Base-by-base conservation (phyloP, 208 protist species). In the Leptomonas seymouri region DNA sequence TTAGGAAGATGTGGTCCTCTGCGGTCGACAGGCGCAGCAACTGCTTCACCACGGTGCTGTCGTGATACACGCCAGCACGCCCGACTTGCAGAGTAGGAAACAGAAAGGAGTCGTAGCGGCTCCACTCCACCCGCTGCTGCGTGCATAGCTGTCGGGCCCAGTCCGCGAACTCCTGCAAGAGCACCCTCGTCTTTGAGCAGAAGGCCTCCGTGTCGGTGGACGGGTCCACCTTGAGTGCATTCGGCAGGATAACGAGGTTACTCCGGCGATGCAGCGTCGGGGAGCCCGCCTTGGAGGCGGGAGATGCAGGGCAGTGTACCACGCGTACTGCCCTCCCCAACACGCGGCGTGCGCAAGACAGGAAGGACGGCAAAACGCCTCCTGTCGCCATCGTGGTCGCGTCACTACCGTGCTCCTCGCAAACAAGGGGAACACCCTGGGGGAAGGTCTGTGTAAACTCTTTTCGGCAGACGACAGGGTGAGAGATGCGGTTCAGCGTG, bases 71-170 rank as follows among this genome's bases (percentile, higher is more conserved):
- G 7, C 80, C 79, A 0, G 75, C 81, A 6, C 79, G 76, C 16
- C 80, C 87, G 23, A 85, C 78, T 78, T 97, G 92, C 60, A 95
- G 23, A 0, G 90, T 94, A 3, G 92, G 92, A 66, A 94, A 91
- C 27, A 94, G 59, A 31, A 93, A 68, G 18, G 84, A 87, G 65
- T 94, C 88, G 63, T 80, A 85, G 9, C 59, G 25, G 30, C 48
- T 48, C 49, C 76, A 77, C 14, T 77, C 73, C 41, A 74, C 44
- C n/a, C 45, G 53, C 49, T 56, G 25, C 28, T 15, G 14, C 31
- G 66, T 34, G 49, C 62, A 63, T 27, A 73, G 59, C 18, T 49
- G 15, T 27, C 61, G 73, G 16, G 69, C 71, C 57, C 71, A 81
- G 59, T 42, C 49, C 1, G 83, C 80, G 64, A 93, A 95, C 7